phyloP scores from a whole-genome alignment of 495 filamentous ascomycete genomes.

The Trichoderma asperelloides region DNA sequence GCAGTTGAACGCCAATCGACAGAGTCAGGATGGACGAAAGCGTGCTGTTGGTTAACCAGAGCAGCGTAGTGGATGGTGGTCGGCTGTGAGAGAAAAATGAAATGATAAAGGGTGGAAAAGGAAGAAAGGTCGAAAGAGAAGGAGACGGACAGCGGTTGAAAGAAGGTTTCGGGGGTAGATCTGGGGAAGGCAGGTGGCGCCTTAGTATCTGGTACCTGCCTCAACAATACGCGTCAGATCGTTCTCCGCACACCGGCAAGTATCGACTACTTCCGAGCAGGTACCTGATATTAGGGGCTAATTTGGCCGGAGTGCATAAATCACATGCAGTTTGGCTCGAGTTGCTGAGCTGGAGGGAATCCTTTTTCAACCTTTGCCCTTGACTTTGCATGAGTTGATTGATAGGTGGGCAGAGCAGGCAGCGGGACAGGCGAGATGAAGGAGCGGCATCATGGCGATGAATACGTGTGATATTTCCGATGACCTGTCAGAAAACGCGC shows the following conservation, averaged over 20 bases:
- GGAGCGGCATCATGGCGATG: too few species aligned
- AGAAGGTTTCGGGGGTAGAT: slow-evolving; percentile 4
- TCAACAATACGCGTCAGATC: slow-evolving; percentile 4
- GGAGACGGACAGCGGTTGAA: neutral
- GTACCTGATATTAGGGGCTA: neutral
- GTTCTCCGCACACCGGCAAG: neutral
- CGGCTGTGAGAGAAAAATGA: neutral
- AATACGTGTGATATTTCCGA: too few species aligned
- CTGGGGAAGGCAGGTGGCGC: slow-evolving; percentile 6
- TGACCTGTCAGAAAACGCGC: too few species aligned
- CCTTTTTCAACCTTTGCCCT: too few species aligned
- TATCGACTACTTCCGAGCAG: neutral
- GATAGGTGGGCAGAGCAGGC: too few species aligned
- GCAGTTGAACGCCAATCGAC: neutral
- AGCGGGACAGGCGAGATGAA: too few species aligned
- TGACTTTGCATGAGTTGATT: too few species aligned
- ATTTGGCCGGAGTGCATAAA: neutral
- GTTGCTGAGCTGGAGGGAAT: neutral
- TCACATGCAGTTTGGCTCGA: neutral
- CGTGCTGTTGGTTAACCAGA: neutral
- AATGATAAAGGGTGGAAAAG: neutral
- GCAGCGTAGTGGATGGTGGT: neutral
- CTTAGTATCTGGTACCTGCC: slow-evolving; percentile 4
- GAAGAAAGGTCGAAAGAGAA: neutral
- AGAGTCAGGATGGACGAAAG: neutral